Base-by-base conservation (phyloP, 2,329 filamentous ascomycete species). In the Plectosphaerella plurivora region DNA sequence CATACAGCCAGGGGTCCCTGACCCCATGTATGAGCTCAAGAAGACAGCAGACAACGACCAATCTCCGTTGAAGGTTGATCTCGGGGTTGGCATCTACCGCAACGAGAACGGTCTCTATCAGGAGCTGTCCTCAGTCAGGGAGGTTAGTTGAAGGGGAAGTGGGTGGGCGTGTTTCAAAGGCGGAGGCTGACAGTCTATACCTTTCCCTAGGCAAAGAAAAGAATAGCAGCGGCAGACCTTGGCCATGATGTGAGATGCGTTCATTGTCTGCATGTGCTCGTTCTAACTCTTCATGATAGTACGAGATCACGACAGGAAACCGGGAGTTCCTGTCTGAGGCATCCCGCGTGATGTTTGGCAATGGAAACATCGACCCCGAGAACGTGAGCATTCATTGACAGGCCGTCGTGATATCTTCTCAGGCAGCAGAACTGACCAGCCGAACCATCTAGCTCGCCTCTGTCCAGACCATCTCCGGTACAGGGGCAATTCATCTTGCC, bases 391-490 rank as follows among this genome's bases (percentile, higher is more conserved):
- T 3, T 22, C 22, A 3, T 22, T 5, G 22, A 3, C 22, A 5
- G 5, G 22, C 22, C 11, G 22, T 18, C 47, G 5, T 56, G 37
- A 10, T 16, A 28, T 10, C 22, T 47, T 8, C 55, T 56, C 3
- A 24, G 47, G 5, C 50, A 51, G 35, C 56, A 58, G 49, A 54
- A 37, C 53, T 33, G 20, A 15, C 44, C 47, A 6, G 28, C 7
- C 3, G 2, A 37, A 51, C 6, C 15, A 51, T 1, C 15, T 48
- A 65, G 60, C 53, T 69, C 25, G 64, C 67, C 14, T 68, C 68
- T 1, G 66, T 68, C 0, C 69, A 72, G 55, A 67, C 68, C 9
- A 68, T 72, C 33, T 70, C 68, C 1, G 68, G 69, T 7, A 71
- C 68, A 0, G 69, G 69, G 3, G 65, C 68, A 5, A 63, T 65